Evolutionary conservation across 192 early-diverging fungal species (phyloP).

Genomic region (Geosiphon pyriformis): DNA sequence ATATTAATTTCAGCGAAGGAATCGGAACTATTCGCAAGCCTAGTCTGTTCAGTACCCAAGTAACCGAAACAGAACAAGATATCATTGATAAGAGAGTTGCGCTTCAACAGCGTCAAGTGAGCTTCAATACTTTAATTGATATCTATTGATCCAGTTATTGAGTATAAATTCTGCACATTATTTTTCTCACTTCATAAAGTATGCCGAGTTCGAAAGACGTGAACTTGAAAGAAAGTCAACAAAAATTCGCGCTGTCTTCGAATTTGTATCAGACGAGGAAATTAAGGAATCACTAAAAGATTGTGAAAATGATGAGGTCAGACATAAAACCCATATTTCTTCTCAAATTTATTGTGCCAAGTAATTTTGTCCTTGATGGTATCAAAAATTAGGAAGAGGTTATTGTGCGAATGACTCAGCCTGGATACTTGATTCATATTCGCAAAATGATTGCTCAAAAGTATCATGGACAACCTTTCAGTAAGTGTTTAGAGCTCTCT

Average conservation of each 20-base stretch:
- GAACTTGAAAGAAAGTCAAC: slow-evolving; percentile 74
- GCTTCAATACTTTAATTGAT: background rate
- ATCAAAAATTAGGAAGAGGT: slow-evolving; percentile 60
- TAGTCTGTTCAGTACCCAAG: slow-evolving; percentile 83
- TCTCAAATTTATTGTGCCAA: background rate
- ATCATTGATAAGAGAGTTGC: slow-evolving; percentile 89
- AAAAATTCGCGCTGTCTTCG: slow-evolving; percentile 73
- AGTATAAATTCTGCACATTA: background rate
- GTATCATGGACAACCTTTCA: slow-evolving; percentile 35
- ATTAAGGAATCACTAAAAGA: slow-evolving; percentile 78
- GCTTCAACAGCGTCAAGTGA: slow-evolving; percentile 77
- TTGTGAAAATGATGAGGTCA: slow-evolving; percentile 74
- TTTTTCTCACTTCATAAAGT: slow-evolving; percentile 35
- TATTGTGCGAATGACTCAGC: slow-evolving; percentile 78
- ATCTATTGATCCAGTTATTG: too few relatives aligned
- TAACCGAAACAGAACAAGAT: slow-evolving; percentile 83
- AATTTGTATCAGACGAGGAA: slow-evolving; percentile 77
- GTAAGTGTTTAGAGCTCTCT: background rate
- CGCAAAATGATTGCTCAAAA: slow-evolving; percentile 65
- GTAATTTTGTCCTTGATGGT: too few relatives aligned
- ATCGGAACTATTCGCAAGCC: slow-evolving; percentile 78
- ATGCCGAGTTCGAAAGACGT: slow-evolving; percentile 78
- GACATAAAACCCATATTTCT: background rate
- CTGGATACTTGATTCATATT: slow-evolving; percentile 64
- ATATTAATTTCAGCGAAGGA: slow-evolving; percentile 45